Percentiles rank a stretch among this genome's conserved stretches.
Conservation (phyloP, 495 filamentous ascomycete species). For the Hyaloscypha hepaticicola region DNA sequence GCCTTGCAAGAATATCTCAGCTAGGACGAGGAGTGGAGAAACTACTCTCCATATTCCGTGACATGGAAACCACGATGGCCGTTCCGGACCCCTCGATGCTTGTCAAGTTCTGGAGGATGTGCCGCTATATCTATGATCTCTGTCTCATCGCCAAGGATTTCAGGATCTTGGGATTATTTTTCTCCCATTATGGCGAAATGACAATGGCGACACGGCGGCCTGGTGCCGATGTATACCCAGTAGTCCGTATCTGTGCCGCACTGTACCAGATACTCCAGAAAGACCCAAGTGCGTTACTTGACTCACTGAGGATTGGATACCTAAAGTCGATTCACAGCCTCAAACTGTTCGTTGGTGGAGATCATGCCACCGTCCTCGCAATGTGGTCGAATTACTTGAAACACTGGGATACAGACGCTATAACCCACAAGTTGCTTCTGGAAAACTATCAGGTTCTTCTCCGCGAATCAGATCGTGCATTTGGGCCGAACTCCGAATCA, state of each 20-base stretch:
- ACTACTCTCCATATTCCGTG: not conserved
- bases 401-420: constrained; percentile 1
- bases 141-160: not conserved
- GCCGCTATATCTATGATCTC: not conserved
- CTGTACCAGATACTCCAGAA: constrained; percentile 1
- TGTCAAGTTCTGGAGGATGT: constrained; percentile 15
- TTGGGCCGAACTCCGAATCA: not conserved
- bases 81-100: not conserved
- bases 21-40: not conserved
- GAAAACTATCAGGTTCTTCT: not conserved
- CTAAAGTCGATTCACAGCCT: constrained; percentile 6
- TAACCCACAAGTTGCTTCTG: not conserved
- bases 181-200: not conserved
- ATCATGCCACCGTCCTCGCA: constrained; percentile 6
- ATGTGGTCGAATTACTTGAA: constrained; percentile 16
- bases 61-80: not conserved
- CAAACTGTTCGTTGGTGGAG: not conserved
- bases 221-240: not conserved
- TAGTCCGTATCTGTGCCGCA: not conserved
- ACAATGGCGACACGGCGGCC: not conserved
- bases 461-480: not conserved
- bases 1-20: not conserved
- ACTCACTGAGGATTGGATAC: not conserved
- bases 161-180: not conserved
- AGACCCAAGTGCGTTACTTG: not conserved